Percentiles rank a stretch among this genome's conserved stretches.
phyloP scores from a whole-genome alignment of 129 eudicot genomes.

The Ambrosia trifida region DNA sequence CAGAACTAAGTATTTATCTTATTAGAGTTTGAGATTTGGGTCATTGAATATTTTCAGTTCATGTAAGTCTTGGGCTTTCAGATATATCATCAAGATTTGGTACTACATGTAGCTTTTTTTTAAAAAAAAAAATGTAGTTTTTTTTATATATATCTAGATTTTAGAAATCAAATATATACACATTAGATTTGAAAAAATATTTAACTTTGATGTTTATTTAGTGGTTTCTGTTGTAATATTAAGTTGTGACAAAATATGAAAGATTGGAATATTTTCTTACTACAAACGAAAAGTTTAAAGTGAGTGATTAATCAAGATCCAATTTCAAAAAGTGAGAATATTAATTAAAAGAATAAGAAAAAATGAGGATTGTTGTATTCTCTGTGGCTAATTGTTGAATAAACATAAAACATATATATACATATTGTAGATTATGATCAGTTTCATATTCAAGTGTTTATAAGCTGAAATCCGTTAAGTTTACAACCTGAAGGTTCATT shows the following conservation, averaged over 20 bases:
- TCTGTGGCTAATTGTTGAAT: too few relatives aligned
- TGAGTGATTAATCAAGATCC: too few relatives aligned
- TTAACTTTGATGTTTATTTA: background rate
- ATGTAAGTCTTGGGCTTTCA: conserved; percentile 31
- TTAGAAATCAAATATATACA: background rate
- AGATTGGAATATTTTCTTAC: background rate
- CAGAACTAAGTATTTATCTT: conserved; percentile 78
- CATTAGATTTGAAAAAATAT: too few relatives aligned
- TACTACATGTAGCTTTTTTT: conserved; percentile 26
- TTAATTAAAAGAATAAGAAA: too few relatives aligned
- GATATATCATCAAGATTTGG: conserved; percentile 29
- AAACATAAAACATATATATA: too few relatives aligned
- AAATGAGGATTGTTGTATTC: too few relatives aligned
- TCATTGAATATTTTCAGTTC: conserved; percentile 7
- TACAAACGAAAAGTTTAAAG: too few relatives aligned
- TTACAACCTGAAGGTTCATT: too few relatives aligned
- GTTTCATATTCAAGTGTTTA: too few relatives aligned
- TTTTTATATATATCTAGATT: background rate
- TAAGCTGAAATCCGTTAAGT: too few relatives aligned
- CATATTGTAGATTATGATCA: too few relatives aligned
- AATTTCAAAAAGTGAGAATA: too few relatives aligned
- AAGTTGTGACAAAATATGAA: background rate
- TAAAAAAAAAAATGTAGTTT: background rate
- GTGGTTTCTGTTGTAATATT: background rate
- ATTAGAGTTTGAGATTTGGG: conserved; percentile 56